These are phyloP conservation scores for Colletotrichum nymphaeae DNA, from an alignment of 2,329 filamentous ascomycete species.

Conservation along the genomic window DNA sequence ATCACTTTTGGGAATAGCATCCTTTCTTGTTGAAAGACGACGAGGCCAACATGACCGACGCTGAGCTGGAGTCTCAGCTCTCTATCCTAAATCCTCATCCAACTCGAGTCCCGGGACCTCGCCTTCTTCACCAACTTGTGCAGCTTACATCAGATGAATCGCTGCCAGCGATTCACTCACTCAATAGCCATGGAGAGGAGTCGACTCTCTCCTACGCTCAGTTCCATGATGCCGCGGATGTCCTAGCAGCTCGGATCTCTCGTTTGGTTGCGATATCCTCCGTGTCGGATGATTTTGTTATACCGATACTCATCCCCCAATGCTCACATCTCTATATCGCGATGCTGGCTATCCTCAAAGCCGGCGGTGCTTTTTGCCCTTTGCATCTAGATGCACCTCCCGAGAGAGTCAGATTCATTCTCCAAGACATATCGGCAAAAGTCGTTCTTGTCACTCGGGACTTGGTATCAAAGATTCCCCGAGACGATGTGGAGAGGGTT, in stretches of 20 bases:
- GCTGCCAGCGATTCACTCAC: conserved; percentile 70
- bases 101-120: conserved; percentile 53
- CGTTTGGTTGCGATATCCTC: not conserved
- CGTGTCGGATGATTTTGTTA: conserved; percentile 51
- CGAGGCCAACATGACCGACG: conserved; percentile 19
- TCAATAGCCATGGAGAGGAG: conserved; percentile 55
- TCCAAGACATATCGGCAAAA: conserved; percentile 78
- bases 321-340: conserved; percentile 82
- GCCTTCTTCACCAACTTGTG: conserved; percentile 70
- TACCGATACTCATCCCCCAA: conserved; percentile 84
- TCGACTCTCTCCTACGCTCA: conserved; percentile 69
- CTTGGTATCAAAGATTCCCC: conserved; percentile 54
- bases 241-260: conserved; percentile 64
- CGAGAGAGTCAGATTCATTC: conserved; percentile 83
- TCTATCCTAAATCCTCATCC: conserved; percentile 61
- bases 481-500: conserved; percentile 41
- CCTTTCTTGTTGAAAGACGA: not conserved
- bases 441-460: conserved; percentile 73
- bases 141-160: conserved; percentile 46
- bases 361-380: conserved; percentile 87
- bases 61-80: conserved; percentile 37
- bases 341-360: conserved; percentile 81
- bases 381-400: conserved; percentile 81
- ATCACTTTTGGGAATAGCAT: not conserved
- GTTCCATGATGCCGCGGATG: conserved; percentile 68